phyloP scores from a whole-genome alignment of 1,139 yeast species.

The Pichia terricola region DNA sequence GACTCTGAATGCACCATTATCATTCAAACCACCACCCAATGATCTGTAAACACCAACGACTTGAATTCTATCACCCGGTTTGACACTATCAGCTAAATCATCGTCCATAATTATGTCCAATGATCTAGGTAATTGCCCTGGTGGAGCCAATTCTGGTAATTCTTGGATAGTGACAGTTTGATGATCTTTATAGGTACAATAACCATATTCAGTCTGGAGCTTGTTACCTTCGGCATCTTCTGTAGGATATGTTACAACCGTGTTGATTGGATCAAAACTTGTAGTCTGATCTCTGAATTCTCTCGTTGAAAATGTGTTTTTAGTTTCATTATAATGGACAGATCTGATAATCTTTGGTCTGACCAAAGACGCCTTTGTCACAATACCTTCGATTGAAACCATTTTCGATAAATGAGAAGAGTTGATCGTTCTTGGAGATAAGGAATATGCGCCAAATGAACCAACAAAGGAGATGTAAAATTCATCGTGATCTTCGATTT shows the following conservation, averaged over 20 bases:
- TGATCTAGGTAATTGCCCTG: conserved; percentile 93
- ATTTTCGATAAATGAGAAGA: conserved; percentile 70
- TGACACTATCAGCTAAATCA: conserved; percentile 82
- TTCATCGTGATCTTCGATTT: conserved; percentile 51
- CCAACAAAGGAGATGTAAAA: conserved; percentile 82
- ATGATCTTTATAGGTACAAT: conserved; percentile 86
- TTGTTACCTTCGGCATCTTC: conserved; percentile 89
- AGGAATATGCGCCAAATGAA: conserved; percentile 80
- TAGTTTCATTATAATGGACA: conserved; percentile 85
- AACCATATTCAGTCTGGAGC: conserved; percentile 84
- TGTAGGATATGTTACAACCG: conserved; percentile 87
- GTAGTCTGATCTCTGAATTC: conserved; percentile 93
- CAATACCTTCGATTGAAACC: conserved; percentile 91
- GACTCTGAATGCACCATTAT: conserved; percentile 65
- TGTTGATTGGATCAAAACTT: conserved; percentile 73
- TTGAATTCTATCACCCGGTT: conserved; percentile 96
- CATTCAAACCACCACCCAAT: conserved; percentile 67
- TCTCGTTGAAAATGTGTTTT: conserved; percentile 78
- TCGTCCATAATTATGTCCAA: conserved; percentile 88
- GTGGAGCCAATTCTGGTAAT: conserved; percentile 94
- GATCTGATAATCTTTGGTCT: conserved; percentile 89
- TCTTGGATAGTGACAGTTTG: conserved; percentile 92
- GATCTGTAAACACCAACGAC: conserved; percentile 92
- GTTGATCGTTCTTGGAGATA: conserved; percentile 81
- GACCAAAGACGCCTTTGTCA: conserved; percentile 85